Evolutionary conservation across 2,329 filamentous ascomycete genomes (phyloP), one percentile per base, ranked within the genome.

Genomic region (Fusarium oxysporum): DNA sequence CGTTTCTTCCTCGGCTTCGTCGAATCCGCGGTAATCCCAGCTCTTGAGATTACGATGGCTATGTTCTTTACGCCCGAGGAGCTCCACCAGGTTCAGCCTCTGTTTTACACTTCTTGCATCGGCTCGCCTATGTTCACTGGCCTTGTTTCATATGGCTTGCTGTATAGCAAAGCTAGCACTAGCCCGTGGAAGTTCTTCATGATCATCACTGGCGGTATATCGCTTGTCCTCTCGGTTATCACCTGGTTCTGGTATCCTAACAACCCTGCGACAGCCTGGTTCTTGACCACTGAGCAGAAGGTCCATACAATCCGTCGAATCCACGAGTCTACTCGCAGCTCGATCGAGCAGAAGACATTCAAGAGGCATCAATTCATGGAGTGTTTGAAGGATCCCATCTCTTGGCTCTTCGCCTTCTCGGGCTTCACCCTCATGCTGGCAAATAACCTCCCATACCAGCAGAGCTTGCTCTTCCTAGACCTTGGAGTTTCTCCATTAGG

Each of bases 101-200:
- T 60, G 6, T 60, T 60, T 33, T 60, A 60, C 28, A 60, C 47
- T 4, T 60, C 57, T 12, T 60, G 57, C 8, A 60, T 60, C 2
- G 57, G 57, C 28, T 60, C 57, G 6, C 57, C 57, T 5, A 60
- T 60, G 47, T 60, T 60, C 25, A 60, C 57, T 8, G 47, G 57
- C 17, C 35, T 60, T 2, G 17, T 60, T 6, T 60, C 57, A 1
- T 60, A 60, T 8, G 57, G 57, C 1, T 4, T 60, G 5, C n/a
- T 60, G 7, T 60, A 41, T 32, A 60, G 57, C 19, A 55, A 60
- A 3, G 47, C 7, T 8, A 55, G 35, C 35, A 60, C 57, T 9
- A 60, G 57, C 12, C 57, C 57, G 7, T 60, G 57, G 57, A 60
- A 60, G 8, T 60, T 60, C 35, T 60, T 60, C n/a, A 60, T 60